These are phyloP conservation scores for Sonneratia caseolaris DNA, from an alignment of 345 rosid species.

Conservation along the genomic window DNA sequence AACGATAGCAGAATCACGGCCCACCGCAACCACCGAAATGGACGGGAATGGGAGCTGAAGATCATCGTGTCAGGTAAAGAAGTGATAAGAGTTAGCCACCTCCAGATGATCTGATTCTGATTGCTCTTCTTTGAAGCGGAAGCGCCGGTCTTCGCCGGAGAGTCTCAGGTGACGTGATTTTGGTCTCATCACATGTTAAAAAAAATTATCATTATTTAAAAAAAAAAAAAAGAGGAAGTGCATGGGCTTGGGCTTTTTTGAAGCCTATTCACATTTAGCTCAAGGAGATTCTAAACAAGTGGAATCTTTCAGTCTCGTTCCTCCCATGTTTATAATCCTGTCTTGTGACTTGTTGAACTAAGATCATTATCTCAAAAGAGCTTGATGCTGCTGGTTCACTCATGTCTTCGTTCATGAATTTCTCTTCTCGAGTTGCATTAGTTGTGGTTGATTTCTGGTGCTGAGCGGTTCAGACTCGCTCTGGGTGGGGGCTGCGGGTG, in stretches of 20 bases:
- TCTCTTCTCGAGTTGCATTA: background rate
- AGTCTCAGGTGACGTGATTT: too few relatives aligned
- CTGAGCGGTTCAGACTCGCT: conserved; percentile 55
- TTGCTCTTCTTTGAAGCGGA: too few relatives aligned
- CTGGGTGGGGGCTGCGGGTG: conserved; percentile 64
- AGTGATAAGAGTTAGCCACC: background rate
- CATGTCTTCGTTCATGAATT: background rate
- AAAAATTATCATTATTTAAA: background rate
- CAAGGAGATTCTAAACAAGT: too few relatives aligned
- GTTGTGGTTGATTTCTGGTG: conserved; percentile 42
- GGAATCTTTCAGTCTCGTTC: too few relatives aligned
- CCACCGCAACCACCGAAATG: background rate
- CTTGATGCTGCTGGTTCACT: background rate
- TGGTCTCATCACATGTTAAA: background rate
- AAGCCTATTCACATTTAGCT: too few relatives aligned
- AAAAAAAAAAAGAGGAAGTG: too few relatives aligned
- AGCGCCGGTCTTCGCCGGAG: too few relatives aligned
- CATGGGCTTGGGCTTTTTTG: too few relatives aligned
- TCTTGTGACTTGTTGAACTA: too few relatives aligned
- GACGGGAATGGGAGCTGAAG: background rate
- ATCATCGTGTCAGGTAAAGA: background rate
- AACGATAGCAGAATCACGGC: background rate
- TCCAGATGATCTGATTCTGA: too few relatives aligned
- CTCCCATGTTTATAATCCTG: too few relatives aligned
- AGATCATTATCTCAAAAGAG: too few relatives aligned